Evolutionary conservation across 805 yeast genomes (phyloP), one percentile per base, ranked within the genome.

Genomic region (Candida insectorum): DNA sequence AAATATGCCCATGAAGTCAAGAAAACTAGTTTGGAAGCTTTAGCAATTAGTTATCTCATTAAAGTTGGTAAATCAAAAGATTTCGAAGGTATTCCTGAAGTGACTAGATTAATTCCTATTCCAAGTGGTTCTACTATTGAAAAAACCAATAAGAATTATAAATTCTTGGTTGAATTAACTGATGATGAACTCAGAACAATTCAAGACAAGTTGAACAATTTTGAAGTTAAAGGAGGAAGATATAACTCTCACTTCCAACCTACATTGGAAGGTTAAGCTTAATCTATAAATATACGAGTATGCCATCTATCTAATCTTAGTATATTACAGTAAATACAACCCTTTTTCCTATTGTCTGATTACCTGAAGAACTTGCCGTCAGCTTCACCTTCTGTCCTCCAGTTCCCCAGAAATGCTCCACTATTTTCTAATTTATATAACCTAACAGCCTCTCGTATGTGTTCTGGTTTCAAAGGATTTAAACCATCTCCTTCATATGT

Each of bases 371-470:
- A 57, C 54, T 71, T 54, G 0, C 91, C 91, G 47, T 79, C 83
- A 2, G 80, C 76, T 30, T 75, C 84, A 4, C 81, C 81, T 50
- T 82, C 85, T 6, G 70, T 56, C 37, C 89, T 66, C 86, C 89
- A 83, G 33, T 77, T 75, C 2, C 81, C 73, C 7, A 67, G 64
- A 5, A 31, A 22, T 15, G 29, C 33, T 6, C 55, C 41, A 31
- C 81, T 79, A 32, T 73, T 76, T 48, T 88, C 95, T 26, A 71
- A 43, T 44, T 75, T 77, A 45, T 80, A 83, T 30, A 83, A 55
- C 45, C 94, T 66, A 91, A 94, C 85, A 1, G 96, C 96, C 48
- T 87, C 95, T 31, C 94, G 61, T 18, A 89, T 70, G 51, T 89
- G 94, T 40, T 85, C 88, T 0, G 97, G 95, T 21, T 77, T 66